A percentile compares a stretch with the other conserved stretches of the same genome.
These are phyloP conservation scores for Microdochium paspali DNA, from an alignment of 2,329 filamentous ascomycete species.

Conservation along the genomic window DNA sequence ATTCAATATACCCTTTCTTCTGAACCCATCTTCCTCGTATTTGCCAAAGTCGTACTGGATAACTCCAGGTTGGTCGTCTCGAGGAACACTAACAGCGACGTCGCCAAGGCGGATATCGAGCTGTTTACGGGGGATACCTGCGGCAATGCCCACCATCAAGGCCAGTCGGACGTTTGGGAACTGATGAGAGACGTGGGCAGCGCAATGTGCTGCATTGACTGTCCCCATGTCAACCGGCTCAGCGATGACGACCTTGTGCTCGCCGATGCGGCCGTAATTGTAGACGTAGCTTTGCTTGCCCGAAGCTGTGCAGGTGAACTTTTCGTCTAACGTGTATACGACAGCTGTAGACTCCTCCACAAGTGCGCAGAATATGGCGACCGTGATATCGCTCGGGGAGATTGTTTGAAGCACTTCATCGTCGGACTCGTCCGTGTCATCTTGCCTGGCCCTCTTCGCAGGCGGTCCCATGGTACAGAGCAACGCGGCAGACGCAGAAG, in stretches of 20 bases:
- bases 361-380: constrained; percentile 7
- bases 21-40: background rate
- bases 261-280: constrained; percentile 3
- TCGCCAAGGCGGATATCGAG: constrained; percentile 5
- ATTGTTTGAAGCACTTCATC: constrained; percentile 1
- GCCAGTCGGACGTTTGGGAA: constrained; percentile 3
- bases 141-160: constrained; percentile 6
- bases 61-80: constrained; percentile 1
- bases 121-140: constrained; percentile 3
- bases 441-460: background rate
- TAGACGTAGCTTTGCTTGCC: constrained; percentile 4
- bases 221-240: constrained; percentile 4
- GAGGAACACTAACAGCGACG: constrained; percentile 4
- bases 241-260: constrained; percentile 6
- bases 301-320: constrained; percentile 2
- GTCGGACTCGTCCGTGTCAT: background rate
- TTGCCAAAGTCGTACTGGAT: constrained; percentile 4
- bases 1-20: constrained; percentile 3
- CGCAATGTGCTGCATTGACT: constrained; percentile 4
- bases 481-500: background rate
- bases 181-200: background rate
- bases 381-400: constrained; percentile 2
- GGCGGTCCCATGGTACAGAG: background rate
- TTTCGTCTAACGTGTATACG: constrained; percentile 4
- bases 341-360: constrained; percentile 4